phyloP scores from a whole-genome alignment of 2,329 filamentous ascomycete genomes.

The Mycosphaerelloides madeirae region DNA sequence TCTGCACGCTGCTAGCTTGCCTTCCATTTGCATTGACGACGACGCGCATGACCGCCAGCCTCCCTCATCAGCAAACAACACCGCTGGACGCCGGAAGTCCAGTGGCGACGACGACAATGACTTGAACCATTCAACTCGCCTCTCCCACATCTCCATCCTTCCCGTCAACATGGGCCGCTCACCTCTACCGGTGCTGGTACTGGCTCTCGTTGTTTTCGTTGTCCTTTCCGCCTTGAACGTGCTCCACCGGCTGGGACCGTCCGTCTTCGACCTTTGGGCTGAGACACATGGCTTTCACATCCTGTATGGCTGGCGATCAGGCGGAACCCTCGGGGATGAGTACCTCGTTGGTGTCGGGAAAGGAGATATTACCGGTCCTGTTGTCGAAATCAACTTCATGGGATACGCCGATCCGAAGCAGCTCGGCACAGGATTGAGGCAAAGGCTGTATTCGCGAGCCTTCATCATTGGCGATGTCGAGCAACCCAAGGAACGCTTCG shows the following conservation, averaged over 20 bases:
- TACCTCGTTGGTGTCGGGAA: conserved; percentile 67
- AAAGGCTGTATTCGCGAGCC: conserved; percentile 80
- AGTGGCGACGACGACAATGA: too few relatives aligned
- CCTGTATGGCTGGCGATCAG: conserved; percentile 1
- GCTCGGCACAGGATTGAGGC: conserved; percentile 74
- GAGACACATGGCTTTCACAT: conserved; percentile 3
- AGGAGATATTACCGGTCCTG: conserved; percentile 71
- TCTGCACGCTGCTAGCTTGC: too few relatives aligned
- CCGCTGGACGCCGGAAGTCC: too few relatives aligned
- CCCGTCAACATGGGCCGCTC: conserved; percentile 15
- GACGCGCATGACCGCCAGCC: too few relatives aligned
- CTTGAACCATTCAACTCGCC: too few relatives aligned
- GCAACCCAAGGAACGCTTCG: conserved; percentile 65
- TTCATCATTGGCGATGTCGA: conserved; percentile 75
- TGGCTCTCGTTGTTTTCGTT: conserved; percentile 15
- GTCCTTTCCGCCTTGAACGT: conserved; percentile 16
- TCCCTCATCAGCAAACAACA: too few relatives aligned
- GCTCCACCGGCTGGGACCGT: conserved; percentile 14
- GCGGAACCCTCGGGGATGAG: conserved; percentile 21
- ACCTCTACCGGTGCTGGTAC: conserved; percentile 13
- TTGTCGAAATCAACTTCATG: conserved; percentile 86
- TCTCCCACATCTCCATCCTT: not conserved
- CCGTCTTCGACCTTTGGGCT: conserved; percentile 12
- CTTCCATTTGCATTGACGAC: too few relatives aligned
- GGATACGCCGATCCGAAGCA: conserved; percentile 87